Percentiles rank a stretch among this genome's conserved stretches.
phyloP scores from a whole-genome alignment of 495 filamentous ascomycete genomes.

The Delitschia confertaspora region DNA sequence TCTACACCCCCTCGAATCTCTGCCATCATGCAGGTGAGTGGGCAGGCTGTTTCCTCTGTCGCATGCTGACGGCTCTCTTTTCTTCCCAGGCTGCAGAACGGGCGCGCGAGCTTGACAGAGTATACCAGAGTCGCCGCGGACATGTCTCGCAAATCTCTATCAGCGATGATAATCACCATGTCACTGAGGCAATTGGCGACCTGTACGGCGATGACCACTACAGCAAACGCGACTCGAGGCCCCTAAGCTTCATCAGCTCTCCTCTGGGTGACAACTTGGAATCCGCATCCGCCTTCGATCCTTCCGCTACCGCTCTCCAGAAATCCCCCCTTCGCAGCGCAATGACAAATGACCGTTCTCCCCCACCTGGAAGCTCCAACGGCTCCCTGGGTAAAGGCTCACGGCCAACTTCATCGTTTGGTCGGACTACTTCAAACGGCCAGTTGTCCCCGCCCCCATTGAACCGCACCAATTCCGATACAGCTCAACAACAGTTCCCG shows the following conservation, averaged over 20 bases:
- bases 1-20: too few species aligned
- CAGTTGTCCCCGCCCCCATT: slow-evolving; percentile 55
- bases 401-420: slow-evolving; percentile 39
- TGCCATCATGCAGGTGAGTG: too few species aligned
- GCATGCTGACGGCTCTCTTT: slow-evolving; percentile 17
- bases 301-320: slow-evolving; percentile 19
- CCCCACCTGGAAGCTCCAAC: slow-evolving; percentile 15
- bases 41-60: not conserved
- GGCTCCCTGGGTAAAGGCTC: slow-evolving; percentile 11
- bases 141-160: slow-evolving; percentile 62
- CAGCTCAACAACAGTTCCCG: slow-evolving; percentile 67
- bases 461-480: slow-evolving; percentile 51
- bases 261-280: slow-evolving; percentile 38
- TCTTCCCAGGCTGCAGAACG: slow-evolving; percentile 30
- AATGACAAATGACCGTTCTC: slow-evolving; percentile 7
- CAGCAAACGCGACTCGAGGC: slow-evolving; percentile 42
- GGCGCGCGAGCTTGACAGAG: slow-evolving; percentile 34
- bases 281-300: slow-evolving; percentile 17
- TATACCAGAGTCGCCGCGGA: slow-evolving; percentile 42
- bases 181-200: slow-evolving; percentile 93
- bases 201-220: slow-evolving; percentile 86
- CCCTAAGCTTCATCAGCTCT: slow-evolving; percentile 55
- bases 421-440: slow-evolving; percentile 43
- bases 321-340: slow-evolving; percentile 14
- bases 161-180: slow-evolving; percentile 83